phyloP scores from a whole-genome alignment of 495 filamentous ascomycete genomes.

The Wilcoxina mikolae region DNA sequence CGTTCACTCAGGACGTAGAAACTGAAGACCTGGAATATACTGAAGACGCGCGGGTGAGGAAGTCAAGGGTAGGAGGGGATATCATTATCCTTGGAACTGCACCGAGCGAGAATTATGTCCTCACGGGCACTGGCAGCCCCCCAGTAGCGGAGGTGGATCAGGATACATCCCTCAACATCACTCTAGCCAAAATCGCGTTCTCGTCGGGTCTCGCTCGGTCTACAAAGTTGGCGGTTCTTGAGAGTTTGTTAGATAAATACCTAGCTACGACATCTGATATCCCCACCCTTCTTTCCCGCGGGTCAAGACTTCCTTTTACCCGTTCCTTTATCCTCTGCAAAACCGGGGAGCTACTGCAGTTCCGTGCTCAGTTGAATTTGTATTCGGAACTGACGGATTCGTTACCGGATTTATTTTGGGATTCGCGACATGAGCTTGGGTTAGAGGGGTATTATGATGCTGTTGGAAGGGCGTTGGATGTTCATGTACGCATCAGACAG shows the following conservation, averaged over 20 bases:
- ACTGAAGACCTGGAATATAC: slow-evolving; percentile 82
- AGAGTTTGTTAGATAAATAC: slow-evolving; percentile 66
- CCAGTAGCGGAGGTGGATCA: too few relatives aligned
- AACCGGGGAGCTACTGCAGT: slow-evolving; percentile 78
- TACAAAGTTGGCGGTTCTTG: slow-evolving; percentile 91
- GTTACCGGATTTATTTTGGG: slow-evolving; percentile 93
- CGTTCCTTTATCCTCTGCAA: slow-evolving; percentile 74
- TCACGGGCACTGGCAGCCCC: not conserved
- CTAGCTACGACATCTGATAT: slow-evolving; percentile 71
- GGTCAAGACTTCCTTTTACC: slow-evolving; percentile 51
- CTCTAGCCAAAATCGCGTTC: slow-evolving; percentile 88
- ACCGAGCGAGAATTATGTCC: too few relatives aligned
- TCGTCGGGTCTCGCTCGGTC: slow-evolving; percentile 86
- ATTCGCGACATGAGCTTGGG: slow-evolving; percentile 69
- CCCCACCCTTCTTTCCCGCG: slow-evolving; percentile 53
- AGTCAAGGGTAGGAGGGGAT: slow-evolving; percentile 70
- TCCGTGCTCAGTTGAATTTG: slow-evolving; percentile 86
- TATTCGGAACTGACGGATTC: slow-evolving; percentile 95
- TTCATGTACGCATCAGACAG: slow-evolving; percentile 78
- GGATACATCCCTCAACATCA: slow-evolving; percentile 38
- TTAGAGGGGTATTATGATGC: slow-evolving; percentile 89
- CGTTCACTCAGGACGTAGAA: slow-evolving; percentile 55
- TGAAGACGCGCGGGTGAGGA: slow-evolving; percentile 58
- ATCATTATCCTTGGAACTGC: slow-evolving; percentile 80
- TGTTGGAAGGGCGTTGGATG: slow-evolving; percentile 77